Conservation (phyloP, 148 eudicot genomes). For the Spergularia marina region DNA sequence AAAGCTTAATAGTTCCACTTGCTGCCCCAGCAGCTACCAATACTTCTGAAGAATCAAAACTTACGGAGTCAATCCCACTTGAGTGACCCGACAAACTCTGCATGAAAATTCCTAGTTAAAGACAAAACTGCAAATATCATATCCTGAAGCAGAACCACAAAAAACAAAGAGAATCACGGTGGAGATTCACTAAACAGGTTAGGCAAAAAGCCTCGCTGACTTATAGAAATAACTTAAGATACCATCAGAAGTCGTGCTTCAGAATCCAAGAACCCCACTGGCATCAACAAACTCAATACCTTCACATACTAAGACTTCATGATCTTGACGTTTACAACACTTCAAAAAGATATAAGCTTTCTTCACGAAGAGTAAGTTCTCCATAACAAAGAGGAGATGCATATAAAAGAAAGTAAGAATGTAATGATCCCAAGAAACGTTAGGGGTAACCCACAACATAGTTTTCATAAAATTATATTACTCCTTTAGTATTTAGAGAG, state of each 20-base stretch:
- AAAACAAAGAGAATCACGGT: neutral
- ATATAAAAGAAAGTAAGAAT: neutral
- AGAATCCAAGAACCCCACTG: neutral
- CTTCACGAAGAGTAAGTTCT: neutral
- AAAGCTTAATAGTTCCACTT: constrained; percentile 96
- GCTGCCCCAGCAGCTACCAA: constrained; percentile 99
- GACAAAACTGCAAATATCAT: constrained; percentile 16
- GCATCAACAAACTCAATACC: neutral
- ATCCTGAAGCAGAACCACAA: neutral
- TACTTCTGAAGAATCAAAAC: constrained; percentile 96
- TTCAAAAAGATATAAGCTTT: neutral
- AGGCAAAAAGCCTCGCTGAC: neutral
- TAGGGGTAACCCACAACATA: too few species aligned
- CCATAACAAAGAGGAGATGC: neutral
- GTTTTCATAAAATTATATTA: too few species aligned
- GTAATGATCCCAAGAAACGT: neutral
- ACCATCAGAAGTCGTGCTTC: neutral
- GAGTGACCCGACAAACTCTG: constrained; percentile 98
- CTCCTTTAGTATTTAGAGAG: too few species aligned
- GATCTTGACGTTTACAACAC: neutral
- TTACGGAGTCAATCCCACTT: constrained; percentile 93
- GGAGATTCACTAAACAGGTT: neutral
- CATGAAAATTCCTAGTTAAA: constrained; percentile 19
- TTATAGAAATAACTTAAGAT: neutral
- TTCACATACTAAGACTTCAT: neutral